phyloP scores from a whole-genome alignment of 192 early-diverging fungal genomes.

The Coemansia biformis region DNA sequence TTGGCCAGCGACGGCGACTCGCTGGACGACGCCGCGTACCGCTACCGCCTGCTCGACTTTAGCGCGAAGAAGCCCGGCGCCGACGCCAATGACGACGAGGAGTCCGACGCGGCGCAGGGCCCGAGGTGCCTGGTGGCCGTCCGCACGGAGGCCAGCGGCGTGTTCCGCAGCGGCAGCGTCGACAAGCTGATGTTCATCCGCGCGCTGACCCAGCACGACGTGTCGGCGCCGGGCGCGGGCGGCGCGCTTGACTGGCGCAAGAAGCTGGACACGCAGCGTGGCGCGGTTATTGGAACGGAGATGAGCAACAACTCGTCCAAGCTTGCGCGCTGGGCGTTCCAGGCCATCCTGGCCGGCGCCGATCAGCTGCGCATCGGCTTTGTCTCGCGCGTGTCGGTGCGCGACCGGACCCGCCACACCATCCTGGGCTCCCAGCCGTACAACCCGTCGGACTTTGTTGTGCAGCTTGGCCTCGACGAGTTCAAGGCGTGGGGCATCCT shows the following conservation, averaged over 20 bases:
- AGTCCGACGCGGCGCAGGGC: slow-evolving; percentile 45
- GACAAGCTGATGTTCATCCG: slow-evolving; percentile 58
- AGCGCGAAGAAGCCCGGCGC: slow-evolving; percentile 34
- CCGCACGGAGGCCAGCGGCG: slow-evolving; percentile 86
- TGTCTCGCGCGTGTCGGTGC: slow-evolving; percentile 69
- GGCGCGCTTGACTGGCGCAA: slow-evolving; percentile 90
- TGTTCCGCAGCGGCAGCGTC: slow-evolving; percentile 52
- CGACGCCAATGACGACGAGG: not conserved
- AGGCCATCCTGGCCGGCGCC: slow-evolving; percentile 81
- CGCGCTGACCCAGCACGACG: slow-evolving; percentile 92
- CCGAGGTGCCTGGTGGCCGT: slow-evolving; percentile 64
- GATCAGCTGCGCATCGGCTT: slow-evolving; percentile 88
- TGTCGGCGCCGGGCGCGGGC: slow-evolving; percentile 73
- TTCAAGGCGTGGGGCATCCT: slow-evolving; percentile 94
- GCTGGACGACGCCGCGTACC: slow-evolving; percentile 66
- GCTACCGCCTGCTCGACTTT: slow-evolving; percentile 84
- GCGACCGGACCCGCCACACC: slow-evolving; percentile 73
- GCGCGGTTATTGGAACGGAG: slow-evolving; percentile 93
- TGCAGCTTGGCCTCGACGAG: slow-evolving; percentile 80
- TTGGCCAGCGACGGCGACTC: slow-evolving; percentile 49
- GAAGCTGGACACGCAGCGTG: slow-evolving; percentile 90
- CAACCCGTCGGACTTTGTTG: slow-evolving; percentile 84
- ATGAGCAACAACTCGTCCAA: slow-evolving; percentile 97
- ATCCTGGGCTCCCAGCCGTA: slow-evolving; percentile 80
- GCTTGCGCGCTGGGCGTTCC: slow-evolving; percentile 91